Percentiles rank a stretch among this genome's conserved stretches.
Evolutionary conservation across 1,284 basidiomycete genomes (phyloP).

Genomic region (Apiotrichum porosum): DNA sequence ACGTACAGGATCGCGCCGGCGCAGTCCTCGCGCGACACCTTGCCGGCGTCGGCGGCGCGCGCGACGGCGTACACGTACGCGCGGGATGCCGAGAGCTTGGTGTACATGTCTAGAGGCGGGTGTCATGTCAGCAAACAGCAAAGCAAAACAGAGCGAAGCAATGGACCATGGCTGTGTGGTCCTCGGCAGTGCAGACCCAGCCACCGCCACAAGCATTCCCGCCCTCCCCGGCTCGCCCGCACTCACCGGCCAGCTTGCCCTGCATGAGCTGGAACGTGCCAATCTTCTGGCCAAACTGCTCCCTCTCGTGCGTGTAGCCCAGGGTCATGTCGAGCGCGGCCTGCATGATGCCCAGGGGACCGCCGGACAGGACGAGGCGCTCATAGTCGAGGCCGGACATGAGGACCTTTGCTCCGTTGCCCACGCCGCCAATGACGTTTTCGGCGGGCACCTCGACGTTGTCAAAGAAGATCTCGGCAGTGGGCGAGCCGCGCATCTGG

Average conservation of each 20-base stretch:
- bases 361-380: slow-evolving; percentile 83
- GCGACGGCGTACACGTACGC: slow-evolving; percentile 92
- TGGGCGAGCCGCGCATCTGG: slow-evolving; percentile 86
- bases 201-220: not conserved
- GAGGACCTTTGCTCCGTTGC: slow-evolving; percentile 76
- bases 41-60: slow-evolving; percentile 74
- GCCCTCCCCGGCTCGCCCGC: not conserved
- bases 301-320: slow-evolving; percentile 82
- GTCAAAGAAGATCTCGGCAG: slow-evolving; percentile 89
- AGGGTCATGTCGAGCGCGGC: slow-evolving; percentile 84
- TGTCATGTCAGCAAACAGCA: too few species aligned
- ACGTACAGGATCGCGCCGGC: slow-evolving; percentile 88
- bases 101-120: slow-evolving; percentile 74
- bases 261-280: slow-evolving; percentile 96
- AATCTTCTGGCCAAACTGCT: slow-evolving; percentile 81
- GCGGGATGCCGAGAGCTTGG: slow-evolving; percentile 79
- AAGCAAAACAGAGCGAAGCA: too few species aligned
- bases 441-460: slow-evolving; percentile 80
- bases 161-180: too few species aligned
- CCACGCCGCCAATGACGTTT: slow-evolving; percentile 76
- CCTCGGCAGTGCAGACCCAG: too few species aligned
- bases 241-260: slow-evolving; percentile 57
- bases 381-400: slow-evolving; percentile 94
- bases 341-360: slow-evolving; percentile 84
- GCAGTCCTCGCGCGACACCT: slow-evolving; percentile 82